Conservation (phyloP, 371 early-diverging fungal genomes). For the Gilbertella persicaria region DNA sequence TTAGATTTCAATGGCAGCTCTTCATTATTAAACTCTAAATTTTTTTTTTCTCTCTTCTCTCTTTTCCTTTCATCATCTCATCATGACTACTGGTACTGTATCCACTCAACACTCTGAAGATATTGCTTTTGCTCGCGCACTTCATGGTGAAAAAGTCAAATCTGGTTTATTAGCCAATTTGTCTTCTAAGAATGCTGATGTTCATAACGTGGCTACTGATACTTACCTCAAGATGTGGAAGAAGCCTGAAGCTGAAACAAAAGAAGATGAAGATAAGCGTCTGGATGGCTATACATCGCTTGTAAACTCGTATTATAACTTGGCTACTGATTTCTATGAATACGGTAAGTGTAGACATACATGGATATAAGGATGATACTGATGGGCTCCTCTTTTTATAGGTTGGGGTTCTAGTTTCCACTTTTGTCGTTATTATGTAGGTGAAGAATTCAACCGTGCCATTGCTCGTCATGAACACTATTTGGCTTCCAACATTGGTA, state of each 20-base stretch:
- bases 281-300: slow-evolving; percentile 66
- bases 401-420: slow-evolving; percentile 91
- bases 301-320: slow-evolving; percentile 81
- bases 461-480: slow-evolving; percentile 92
- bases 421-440: slow-evolving; percentile 79
- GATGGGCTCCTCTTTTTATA: background rate
- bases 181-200: slow-evolving; percentile 56
- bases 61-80: background rate
- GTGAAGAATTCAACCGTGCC: slow-evolving; percentile 77
- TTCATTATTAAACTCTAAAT: no score
- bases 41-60: background rate
- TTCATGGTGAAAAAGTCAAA: slow-evolving; percentile 52
- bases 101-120: slow-evolving; percentile 49
- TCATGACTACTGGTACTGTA: slow-evolving; percentile 33
- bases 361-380: no score
- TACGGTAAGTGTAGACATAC: slow-evolving; percentile 21
- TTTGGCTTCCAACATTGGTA: slow-evolving; percentile 73
- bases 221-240: slow-evolving; percentile 69
- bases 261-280: slow-evolving; percentile 56
- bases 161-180: slow-evolving; percentile 53
- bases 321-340: slow-evolving; percentile 87
- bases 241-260: slow-evolving; percentile 46
- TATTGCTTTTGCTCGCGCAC: slow-evolving; percentile 54
- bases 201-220: slow-evolving; percentile 55
- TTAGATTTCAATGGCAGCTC: no score